Percentiles rank a stretch among this genome's conserved stretches.
Conservation (phyloP, 2,329 filamentous ascomycete species). For the Cadophora gregata region DNA sequence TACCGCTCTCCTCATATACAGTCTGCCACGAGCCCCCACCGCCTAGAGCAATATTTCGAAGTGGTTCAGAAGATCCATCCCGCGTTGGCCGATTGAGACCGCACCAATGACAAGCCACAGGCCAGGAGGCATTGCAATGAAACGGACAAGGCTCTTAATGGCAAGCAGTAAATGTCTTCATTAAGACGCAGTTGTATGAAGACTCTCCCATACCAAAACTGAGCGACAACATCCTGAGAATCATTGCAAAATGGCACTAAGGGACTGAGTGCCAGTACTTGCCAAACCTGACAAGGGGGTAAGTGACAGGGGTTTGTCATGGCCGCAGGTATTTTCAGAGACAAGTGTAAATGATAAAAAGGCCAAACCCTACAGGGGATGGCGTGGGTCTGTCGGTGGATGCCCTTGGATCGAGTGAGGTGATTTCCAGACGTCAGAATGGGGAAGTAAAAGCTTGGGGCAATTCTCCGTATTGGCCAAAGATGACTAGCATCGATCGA, state of each 20-base stretch:
- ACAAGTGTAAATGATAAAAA: constrained; percentile 38
- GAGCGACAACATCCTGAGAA: constrained; percentile 17
- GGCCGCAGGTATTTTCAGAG: constrained; percentile 34
- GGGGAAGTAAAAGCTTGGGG: constrained; percentile 24
- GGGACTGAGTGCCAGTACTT: constrained; percentile 39
- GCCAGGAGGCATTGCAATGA: constrained; percentile 37
- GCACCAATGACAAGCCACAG: constrained; percentile 38
- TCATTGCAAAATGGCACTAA: constrained; percentile 34
- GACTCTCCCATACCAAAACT: constrained; percentile 23
- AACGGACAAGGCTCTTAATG: constrained; percentile 38
- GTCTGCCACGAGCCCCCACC: constrained; percentile 36
- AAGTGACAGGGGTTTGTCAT: constrained; percentile 37
- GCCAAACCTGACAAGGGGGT: constrained; percentile 37
- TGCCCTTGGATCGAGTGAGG: constrained; percentile 33
- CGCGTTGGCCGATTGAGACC: constrained; percentile 36
- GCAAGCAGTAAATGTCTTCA: constrained; percentile 30
- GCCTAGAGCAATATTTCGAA: constrained; percentile 32
- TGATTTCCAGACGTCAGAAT: constrained; percentile 35
- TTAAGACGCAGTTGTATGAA: constrained; percentile 28
- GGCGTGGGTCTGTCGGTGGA: constrained; percentile 30
- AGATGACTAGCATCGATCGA: constrained; percentile 35
- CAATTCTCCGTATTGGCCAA: constrained; percentile 33
- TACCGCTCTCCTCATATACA: constrained; percentile 40
- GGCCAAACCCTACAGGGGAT: constrained; percentile 33
- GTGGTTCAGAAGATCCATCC: constrained; percentile 34